Base-by-base conservation (phyloP, 306 rosid genomes). In the Spatholobus suberectus region DNA sequence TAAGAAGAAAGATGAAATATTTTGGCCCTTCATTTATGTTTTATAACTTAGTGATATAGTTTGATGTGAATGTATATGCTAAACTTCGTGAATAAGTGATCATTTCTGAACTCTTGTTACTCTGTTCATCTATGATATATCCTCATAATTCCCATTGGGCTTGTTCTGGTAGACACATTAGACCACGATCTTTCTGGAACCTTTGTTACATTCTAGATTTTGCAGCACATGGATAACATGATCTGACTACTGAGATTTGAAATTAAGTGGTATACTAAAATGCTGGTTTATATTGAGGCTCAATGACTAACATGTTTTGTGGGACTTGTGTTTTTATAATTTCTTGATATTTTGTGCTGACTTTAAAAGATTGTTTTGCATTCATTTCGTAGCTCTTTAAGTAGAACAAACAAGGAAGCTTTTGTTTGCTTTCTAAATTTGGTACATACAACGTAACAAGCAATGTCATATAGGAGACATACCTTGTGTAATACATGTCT, bases 1-100 rank as follows among this genome's bases (percentile, higher is more conserved):
- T 93, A 90, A 86, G 90, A 90, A 89, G 92, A 80, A 82, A 84
- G 87, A 88, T 83, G 90, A 82, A 86, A 76, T 85, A 86, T 85
- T 82, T 73, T 23, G 62, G 70, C 77, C 62, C 81, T 75, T 81
- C 75, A 70, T 77, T 89, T 75, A 77, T 86, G 82, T 85, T 86
- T 83, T 87, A 86, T 20, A 73, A 86, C 74, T 73, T 81, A 71
- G 83, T 29, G 87, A 70, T 90, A 72, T 82, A 84, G 89, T 73
- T 70, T 79, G 80, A 81, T 83, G 74, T 75, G 82, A 80, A 87
- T 87, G 88, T 87, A 85, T 34, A 89, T 82, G 76, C 47, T 86
- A 88, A 88, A 88, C 73, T 54, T 85, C 47, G n/a, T 80, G 74
- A 82, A 84, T 83, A 74, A 89, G 79, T 73, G 51, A 80, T 84